These are phyloP conservation scores for Fonsecaea nubica DNA, from an alignment of 2,329 filamentous ascomycete species.

Conservation along the genomic window DNA sequence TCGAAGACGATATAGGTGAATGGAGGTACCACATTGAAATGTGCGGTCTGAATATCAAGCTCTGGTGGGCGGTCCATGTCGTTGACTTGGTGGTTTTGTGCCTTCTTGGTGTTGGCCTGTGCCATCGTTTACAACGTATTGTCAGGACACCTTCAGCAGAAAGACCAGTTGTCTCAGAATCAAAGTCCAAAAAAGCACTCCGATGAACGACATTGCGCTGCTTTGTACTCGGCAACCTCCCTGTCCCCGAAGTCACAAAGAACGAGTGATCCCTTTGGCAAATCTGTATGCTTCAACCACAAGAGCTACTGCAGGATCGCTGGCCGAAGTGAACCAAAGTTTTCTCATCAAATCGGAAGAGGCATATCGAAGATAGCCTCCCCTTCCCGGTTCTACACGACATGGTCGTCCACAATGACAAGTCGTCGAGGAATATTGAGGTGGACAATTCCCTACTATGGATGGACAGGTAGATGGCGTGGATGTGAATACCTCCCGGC, in stretches of 20 bases:
- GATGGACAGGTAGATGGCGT: background rate
- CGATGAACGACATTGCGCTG: background rate
- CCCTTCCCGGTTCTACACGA: background rate
- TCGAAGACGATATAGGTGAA: slow-evolving; percentile 71
- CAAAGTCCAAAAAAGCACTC: background rate
- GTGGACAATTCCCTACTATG: slow-evolving; percentile 8
- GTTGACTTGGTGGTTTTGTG: slow-evolving; percentile 63
- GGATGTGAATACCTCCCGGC: background rate
- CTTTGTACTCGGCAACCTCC: background rate
- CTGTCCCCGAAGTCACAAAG: background rate
- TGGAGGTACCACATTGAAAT: slow-evolving; percentile 83
- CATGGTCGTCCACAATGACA: background rate
- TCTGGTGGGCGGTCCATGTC: slow-evolving; percentile 92
- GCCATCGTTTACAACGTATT: background rate
- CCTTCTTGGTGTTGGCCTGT: slow-evolving; percentile 34
- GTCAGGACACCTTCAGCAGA: background rate
- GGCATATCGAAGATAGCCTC: background rate
- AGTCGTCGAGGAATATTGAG: slow-evolving; percentile 6
- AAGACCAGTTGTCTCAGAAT: background rate
- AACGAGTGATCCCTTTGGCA: background rate
- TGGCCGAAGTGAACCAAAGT: background rate
- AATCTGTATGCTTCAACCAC: background rate
- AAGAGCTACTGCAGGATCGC: background rate
- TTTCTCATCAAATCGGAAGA: background rate
- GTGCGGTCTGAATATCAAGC: slow-evolving; percentile 81